These are phyloP conservation scores for Ceratocystis huliohia DNA, from an alignment of 2,329 filamentous ascomycete genomes.

Conservation along the genomic window DNA sequence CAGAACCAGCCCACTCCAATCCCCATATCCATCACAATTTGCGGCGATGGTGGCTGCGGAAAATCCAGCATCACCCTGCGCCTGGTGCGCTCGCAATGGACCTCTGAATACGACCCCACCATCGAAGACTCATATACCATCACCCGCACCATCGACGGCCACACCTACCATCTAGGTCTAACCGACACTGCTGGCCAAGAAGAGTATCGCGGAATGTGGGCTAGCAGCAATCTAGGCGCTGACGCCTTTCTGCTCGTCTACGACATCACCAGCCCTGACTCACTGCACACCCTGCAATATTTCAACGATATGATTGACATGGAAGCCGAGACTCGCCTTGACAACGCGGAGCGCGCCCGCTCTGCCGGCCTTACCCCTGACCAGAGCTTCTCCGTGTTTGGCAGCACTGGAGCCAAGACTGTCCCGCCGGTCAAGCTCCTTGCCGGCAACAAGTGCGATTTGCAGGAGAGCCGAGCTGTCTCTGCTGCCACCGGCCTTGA, in stretches of 20 bases:
- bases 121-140: conserved; percentile 79
- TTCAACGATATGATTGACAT: conserved; percentile 77
- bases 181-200: conserved; percentile 84
- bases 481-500: conserved; percentile 59
- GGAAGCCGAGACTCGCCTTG: conserved; percentile 57
- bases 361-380: conserved; percentile 31
- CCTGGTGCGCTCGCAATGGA: conserved; percentile 72
- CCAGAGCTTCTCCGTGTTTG: conserved; percentile 25
- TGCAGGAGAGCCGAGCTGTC: conserved; percentile 56
- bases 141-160: conserved; percentile 65
- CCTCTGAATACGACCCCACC: conserved; percentile 67
- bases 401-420: conserved; percentile 34
- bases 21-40: conserved; percentile 66
- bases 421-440: conserved; percentile 69
- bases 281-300: conserved; percentile 59
- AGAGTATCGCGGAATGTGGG: conserved; percentile 82
- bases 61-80: conserved; percentile 78
- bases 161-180: conserved; percentile 64
- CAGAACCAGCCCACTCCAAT: conserved; percentile 29
- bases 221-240: conserved; percentile 60
- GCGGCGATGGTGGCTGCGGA: conserved; percentile 72
- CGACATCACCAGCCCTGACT: conserved; percentile 62
- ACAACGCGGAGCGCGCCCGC: conserved; percentile 45
- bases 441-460: conserved; percentile 75
- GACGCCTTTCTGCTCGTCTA: conserved; percentile 80